These are phyloP conservation scores for Calocera viscosa DNA, from an alignment of 768 basidiomycete species.

Conservation along the genomic window DNA sequence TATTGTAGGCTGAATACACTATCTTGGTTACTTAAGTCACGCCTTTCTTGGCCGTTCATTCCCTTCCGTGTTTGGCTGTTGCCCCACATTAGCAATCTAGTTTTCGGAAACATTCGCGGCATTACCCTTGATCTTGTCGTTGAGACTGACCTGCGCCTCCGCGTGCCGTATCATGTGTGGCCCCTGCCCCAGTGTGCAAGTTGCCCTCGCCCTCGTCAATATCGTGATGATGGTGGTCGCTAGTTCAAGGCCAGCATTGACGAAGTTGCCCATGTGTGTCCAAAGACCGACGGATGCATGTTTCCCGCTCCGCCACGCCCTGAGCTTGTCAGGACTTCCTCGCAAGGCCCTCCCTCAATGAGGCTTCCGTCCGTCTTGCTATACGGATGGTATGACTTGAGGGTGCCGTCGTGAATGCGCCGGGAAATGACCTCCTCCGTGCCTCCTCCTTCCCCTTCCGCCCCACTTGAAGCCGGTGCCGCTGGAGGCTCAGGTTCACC, in stretches of 20 bases:
- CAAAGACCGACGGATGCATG: background rate
- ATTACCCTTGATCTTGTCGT: background rate
- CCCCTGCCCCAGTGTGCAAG: background rate
- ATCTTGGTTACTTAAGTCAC: too few species aligned
- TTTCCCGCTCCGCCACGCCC: background rate
- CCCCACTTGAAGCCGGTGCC: too few species aligned
- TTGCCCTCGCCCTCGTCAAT: background rate
- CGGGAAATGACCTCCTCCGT: too few species aligned
- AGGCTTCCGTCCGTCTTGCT: background rate
- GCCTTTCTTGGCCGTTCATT: too few species aligned
- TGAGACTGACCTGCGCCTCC: background rate
- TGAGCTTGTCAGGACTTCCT: background rate
- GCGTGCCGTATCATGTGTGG: background rate
- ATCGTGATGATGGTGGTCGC: background rate
- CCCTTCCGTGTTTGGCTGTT: background rate
- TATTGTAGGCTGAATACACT: too few species aligned
- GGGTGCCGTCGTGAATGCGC: background rate
- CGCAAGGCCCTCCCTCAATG: background rate
- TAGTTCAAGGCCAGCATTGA: background rate
- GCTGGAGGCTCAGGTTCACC: too few species aligned
- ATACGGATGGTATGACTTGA: background rate
- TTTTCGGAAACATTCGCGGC: background rate
- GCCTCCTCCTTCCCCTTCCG: too few species aligned
- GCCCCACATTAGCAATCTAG: background rate
- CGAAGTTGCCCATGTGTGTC: background rate